Conservation (phyloP, 1,139 yeast species). For the Candida neerlandica region DNA sequence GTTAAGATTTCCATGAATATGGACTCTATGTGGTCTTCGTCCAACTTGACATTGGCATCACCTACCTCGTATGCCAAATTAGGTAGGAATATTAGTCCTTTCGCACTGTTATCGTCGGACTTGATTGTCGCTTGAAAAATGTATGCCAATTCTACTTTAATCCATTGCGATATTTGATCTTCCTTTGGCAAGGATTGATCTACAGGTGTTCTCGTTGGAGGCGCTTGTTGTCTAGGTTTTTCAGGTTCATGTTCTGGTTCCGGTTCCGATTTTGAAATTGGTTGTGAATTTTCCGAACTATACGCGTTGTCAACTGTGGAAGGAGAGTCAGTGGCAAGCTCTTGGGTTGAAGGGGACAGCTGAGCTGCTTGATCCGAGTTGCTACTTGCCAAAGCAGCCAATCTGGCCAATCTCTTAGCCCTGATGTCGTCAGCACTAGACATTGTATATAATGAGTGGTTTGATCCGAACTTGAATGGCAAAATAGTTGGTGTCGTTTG, state of each 20-base stretch:
- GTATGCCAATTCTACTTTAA: conserved; percentile 32
- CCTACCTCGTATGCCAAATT: conserved; percentile 43
- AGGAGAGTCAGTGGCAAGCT: background rate
- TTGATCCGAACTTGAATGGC: no score
- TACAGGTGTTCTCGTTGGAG: conserved; percentile 5
- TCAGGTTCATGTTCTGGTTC: conserved; percentile 7
- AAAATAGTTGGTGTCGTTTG: no score
- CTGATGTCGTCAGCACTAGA: conserved; percentile 38
- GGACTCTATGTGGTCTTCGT: conserved; percentile 42
- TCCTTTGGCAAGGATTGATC: conserved; percentile 15
- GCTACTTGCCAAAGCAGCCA: conserved; percentile 30
- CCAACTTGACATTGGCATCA: conserved; percentile 22
- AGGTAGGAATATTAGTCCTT: conserved; percentile 31
- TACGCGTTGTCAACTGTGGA: background rate
- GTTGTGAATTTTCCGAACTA: background rate
- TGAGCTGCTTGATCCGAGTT: conserved; percentile 2
- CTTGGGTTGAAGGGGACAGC: background rate
- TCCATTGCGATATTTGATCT: conserved; percentile 32
- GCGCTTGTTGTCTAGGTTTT: background rate
- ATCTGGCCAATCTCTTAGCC: conserved; percentile 58
- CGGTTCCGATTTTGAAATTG: conserved; percentile 8
- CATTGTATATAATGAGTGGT: conserved; percentile 6
- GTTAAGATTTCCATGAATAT: conserved; percentile 57
- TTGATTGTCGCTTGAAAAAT: conserved; percentile 42
- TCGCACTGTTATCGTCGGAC: conserved; percentile 9